Conservation (phyloP, 2,329 filamentous ascomycete genomes). For the Aspergillus jensenii region DNA sequence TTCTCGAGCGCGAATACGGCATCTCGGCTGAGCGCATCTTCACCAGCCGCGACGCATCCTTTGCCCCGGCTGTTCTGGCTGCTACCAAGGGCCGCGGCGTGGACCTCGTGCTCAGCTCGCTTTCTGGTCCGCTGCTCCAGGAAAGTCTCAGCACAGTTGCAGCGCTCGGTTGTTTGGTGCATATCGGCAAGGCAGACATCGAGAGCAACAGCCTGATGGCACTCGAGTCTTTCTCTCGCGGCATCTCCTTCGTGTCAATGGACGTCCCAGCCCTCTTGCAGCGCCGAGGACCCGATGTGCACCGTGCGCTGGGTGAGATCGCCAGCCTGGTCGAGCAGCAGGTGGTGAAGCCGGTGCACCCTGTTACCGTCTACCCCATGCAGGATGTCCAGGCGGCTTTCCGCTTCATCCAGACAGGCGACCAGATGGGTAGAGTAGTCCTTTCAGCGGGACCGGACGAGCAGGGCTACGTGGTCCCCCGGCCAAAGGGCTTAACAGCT, state of each 20-base stretch:
- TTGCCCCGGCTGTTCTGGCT: conserved; percentile 17
- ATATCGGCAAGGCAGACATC: conserved; percentile 25
- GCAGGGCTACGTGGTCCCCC: neutral
- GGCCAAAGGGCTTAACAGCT: neutral
- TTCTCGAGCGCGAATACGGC: conserved; percentile 13
- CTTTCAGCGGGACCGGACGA: neutral
- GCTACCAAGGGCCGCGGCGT: conserved; percentile 24
- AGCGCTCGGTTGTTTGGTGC: conserved; percentile 23
- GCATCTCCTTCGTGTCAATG: neutral
- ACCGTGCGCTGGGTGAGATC: neutral
- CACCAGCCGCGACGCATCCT: conserved; percentile 20
- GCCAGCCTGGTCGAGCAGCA: conserved; percentile 1
- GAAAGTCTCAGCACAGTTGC: conserved; percentile 14
- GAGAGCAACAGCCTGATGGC: neutral
- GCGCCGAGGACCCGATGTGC: neutral
- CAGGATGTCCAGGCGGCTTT: conserved; percentile 25
- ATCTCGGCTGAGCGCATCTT: conserved; percentile 27
- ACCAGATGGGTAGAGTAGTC: conserved; percentile 43
- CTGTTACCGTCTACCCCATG: conserved; percentile 5
- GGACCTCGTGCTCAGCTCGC: conserved; percentile 29
- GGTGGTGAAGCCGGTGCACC: conserved; percentile 4
- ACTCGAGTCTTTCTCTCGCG: neutral
- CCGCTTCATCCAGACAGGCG: conserved; percentile 32
- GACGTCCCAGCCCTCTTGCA: neutral
- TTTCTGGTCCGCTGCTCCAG: conserved; percentile 25